phyloP scores from a whole-genome alignment of 441 rosid genomes.

The Mallotus repandus region DNA sequence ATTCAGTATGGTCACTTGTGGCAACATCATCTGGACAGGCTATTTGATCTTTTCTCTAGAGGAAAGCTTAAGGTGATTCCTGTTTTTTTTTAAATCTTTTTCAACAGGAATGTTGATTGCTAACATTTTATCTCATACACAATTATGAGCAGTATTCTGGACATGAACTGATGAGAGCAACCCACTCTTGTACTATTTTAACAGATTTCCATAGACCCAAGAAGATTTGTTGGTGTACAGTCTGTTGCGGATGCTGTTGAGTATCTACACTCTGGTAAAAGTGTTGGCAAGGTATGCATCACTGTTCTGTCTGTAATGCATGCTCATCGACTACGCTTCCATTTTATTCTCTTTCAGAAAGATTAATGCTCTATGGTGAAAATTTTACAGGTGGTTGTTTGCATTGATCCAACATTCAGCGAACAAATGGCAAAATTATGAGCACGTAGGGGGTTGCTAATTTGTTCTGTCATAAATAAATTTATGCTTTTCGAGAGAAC shows the following conservation, averaged over 20 bases:
- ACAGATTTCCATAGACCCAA: slow-evolving; percentile 77
- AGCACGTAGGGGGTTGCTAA: slow-evolving; percentile 11
- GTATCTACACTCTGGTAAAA: slow-evolving; percentile 93
- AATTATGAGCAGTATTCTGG: background rate
- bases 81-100: background rate
- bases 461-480: background rate
- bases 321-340: background rate
- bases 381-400: slow-evolving; percentile 69
- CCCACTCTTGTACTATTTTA: slow-evolving; percentile 1
- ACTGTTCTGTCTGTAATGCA: background rate
- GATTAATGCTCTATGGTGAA: background rate
- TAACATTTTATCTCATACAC: background rate
- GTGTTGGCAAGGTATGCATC: slow-evolving; percentile 80
- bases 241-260: slow-evolving; percentile 91
- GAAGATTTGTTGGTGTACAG: slow-evolving; percentile 63
- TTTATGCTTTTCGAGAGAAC: background rate
- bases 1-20: slow-evolving; percentile 68
- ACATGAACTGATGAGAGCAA: slow-evolving; percentile 3
- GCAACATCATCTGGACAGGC: slow-evolving; percentile 76
- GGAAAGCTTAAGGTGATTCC: slow-evolving; percentile 89
- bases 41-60: slow-evolving; percentile 57
- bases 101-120: background rate
- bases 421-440: slow-evolving; percentile 54
- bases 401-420: slow-evolving; percentile 67
- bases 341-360: background rate